Percentiles rank a stretch among this genome's conserved stretches.
These are phyloP conservation scores for Solanum okadae DNA, from an alignment of 257 asterid species.

Conservation along the genomic window DNA sequence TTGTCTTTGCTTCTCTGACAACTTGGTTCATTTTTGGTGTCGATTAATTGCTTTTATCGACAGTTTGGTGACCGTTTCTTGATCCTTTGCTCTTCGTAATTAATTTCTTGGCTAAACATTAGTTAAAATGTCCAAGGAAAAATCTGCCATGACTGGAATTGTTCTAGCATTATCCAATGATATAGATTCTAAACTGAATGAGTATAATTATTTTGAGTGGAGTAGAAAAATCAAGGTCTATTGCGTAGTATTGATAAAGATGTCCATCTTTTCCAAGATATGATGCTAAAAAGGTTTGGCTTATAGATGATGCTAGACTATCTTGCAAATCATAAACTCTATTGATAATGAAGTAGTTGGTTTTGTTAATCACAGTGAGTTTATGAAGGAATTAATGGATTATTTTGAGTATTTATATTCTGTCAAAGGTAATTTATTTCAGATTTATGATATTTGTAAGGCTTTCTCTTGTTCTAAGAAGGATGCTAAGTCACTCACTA, in stretches of 20 bases:
- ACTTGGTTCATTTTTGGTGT: too few relatives aligned
- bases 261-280: neutral
- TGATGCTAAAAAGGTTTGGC: neutral
- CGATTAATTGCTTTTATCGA: too few relatives aligned
- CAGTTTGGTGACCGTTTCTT: too few relatives aligned
- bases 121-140: neutral
- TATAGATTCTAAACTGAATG: neutral
- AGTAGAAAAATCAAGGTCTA: neutral
- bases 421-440: too few relatives aligned
- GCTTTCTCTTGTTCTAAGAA: neutral
- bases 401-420: too few relatives aligned
- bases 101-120: neutral
- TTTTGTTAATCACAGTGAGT: too few relatives aligned
- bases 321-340: neutral
- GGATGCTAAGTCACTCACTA: neutral
- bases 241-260: too few relatives aligned
- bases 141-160: too few relatives aligned
- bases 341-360: too few relatives aligned
- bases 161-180: neutral
- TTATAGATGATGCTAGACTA: neutral
- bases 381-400: too few relatives aligned
- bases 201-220: neutral
- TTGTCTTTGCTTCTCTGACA: too few relatives aligned
- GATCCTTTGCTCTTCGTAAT: neutral
- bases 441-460: too few relatives aligned